A percentile compares a stretch with the other conserved stretches of the same genome.
These are phyloP conservation scores for Copromyces sp. DNA, from an alignment of 495 filamentous ascomycete genomes.

Conservation along the genomic window DNA sequence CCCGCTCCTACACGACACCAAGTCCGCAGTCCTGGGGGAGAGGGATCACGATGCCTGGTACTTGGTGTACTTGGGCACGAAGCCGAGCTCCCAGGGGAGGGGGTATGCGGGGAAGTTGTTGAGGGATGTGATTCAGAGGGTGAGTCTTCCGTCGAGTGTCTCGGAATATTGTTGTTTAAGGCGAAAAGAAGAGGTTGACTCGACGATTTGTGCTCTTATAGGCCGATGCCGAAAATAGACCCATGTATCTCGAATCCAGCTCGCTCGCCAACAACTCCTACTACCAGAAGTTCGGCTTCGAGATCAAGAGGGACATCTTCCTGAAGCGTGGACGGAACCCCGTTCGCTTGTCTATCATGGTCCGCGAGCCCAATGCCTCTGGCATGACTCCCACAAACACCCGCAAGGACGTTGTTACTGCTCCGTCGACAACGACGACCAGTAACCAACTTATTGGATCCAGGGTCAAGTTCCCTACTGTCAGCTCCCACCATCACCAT, in stretches of 20 bases:
- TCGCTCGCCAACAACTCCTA: constrained; percentile 53
- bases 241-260: constrained; percentile 69
- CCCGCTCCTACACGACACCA: constrained; percentile 64
- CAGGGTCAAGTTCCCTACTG: not conserved
- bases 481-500: not conserved
- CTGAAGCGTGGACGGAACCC: constrained; percentile 48
- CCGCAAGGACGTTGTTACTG: constrained; percentile 13
- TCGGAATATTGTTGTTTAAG: not conserved
- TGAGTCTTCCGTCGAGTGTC: constrained; percentile 23
- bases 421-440: not conserved
- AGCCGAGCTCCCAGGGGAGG: constrained; percentile 50
- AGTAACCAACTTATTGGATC: not conserved
- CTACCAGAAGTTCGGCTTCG: constrained; percentile 64
- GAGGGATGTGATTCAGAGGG: constrained; percentile 51
- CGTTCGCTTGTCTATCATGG: constrained; percentile 68
- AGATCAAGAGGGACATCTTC: constrained; percentile 44
- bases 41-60: constrained; percentile 59
- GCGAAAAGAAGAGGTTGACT: not conserved
- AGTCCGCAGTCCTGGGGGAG: constrained; percentile 51
- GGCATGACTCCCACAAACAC: not conserved
- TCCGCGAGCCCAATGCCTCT: constrained; percentile 46
- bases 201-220: constrained; percentile 17
- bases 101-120: constrained; percentile 62
- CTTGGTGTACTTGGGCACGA: constrained; percentile 70
- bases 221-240: constrained; percentile 53